phyloP scores from a whole-genome alignment of 2,329 filamentous ascomycete species.

The Penicillium sp. region DNA sequence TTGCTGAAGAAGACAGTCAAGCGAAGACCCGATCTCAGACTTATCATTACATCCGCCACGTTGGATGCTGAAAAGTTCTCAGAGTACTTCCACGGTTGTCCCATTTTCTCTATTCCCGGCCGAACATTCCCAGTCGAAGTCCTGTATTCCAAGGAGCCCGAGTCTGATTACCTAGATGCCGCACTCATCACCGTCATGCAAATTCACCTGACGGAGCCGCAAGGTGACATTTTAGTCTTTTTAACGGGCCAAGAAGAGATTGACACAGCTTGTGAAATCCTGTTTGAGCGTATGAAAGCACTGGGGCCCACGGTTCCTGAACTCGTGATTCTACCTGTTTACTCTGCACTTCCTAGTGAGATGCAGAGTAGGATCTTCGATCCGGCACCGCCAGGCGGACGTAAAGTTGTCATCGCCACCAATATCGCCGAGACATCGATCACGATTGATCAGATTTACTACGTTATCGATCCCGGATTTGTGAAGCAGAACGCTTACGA shows the following conservation, averaged over 20 bases:
- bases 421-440: slow-evolving; percentile 98
- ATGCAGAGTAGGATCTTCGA: slow-evolving; percentile 95
- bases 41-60: slow-evolving; percentile 95
- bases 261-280: slow-evolving; percentile 85
- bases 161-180: slow-evolving; percentile 91
- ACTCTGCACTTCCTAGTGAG: slow-evolving; percentile 86
- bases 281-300: slow-evolving; percentile 95
- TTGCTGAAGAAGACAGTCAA: slow-evolving; percentile 90
- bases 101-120: slow-evolving; percentile 94
- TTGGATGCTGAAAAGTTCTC: slow-evolving; percentile 97
- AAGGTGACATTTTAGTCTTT: slow-evolving; percentile 93
- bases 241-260: slow-evolving; percentile 98
- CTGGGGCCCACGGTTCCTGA: slow-evolving; percentile 87
- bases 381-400: slow-evolving; percentile 74
- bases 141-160: slow-evolving; percentile 90
- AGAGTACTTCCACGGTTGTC: slow-evolving; percentile 89
- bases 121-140: slow-evolving; percentile 94
- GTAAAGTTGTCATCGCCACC: slow-evolving; percentile 95
- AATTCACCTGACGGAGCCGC: slow-evolving; percentile 88
- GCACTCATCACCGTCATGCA: slow-evolving; percentile 97
- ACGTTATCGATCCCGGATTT: slow-evolving; percentile 94
- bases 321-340: slow-evolving; percentile 90
- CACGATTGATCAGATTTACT: slow-evolving; percentile 96
- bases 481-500: slow-evolving; percentile 98
- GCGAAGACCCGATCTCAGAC: slow-evolving; percentile 77